phyloP scores from a whole-genome alignment of 768 basidiomycete species.

The Tephrocybe rancida region DNA sequence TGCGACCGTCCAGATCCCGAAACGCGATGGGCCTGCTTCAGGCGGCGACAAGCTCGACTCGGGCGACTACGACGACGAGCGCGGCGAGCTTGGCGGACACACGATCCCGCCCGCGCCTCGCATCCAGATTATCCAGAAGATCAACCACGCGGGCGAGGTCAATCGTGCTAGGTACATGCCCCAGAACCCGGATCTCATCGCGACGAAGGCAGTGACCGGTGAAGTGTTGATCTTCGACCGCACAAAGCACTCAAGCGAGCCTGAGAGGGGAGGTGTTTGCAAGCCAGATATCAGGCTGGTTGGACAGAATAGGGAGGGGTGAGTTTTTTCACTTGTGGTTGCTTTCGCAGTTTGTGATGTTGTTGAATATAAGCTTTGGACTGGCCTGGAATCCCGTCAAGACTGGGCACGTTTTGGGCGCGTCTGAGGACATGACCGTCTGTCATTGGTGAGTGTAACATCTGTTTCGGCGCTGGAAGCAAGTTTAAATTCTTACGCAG shows the following conservation, averaged over 20 bases:
- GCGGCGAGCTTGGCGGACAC: constrained; percentile 93
- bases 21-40: constrained; percentile 61
- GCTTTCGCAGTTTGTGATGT: background rate
- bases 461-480: background rate
- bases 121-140: constrained; percentile 88
- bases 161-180: constrained; percentile 99
- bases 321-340: constrained; percentile 27
- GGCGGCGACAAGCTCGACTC: constrained; percentile 80
- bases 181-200: constrained; percentile 95
- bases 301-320: constrained; percentile 95
- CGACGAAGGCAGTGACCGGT: constrained; percentile 90
- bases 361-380: constrained; percentile 67
- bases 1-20: constrained; percentile 91
- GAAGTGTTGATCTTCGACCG: constrained; percentile 96
- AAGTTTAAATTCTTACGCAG: constrained; percentile 39
- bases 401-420: constrained; percentile 83
- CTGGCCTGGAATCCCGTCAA: constrained; percentile 90
- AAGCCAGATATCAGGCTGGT: constrained; percentile 90
- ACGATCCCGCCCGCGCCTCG: constrained; percentile 82
- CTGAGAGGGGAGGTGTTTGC: constrained; percentile 80
- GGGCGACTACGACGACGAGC: constrained; percentile 86
- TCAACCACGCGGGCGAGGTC: constrained; percentile 95
- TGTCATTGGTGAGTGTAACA: constrained; percentile 76
- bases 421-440: constrained; percentile 94
- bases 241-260: constrained; percentile 95